Conservation (phyloP, 352 stramenopile genomes). For the Proteromonas lacertae region DNA sequence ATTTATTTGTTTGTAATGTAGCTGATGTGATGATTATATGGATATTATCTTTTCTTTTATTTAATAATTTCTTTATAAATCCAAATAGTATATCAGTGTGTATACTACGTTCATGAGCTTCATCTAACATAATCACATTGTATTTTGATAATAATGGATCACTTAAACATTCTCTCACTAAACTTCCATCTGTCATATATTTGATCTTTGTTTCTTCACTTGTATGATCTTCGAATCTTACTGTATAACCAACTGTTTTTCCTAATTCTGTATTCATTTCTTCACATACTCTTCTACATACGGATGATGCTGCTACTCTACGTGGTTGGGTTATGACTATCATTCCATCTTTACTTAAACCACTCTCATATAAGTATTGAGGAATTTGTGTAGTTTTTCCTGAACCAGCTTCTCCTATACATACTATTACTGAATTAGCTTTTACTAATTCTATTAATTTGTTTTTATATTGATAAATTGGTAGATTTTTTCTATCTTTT, state of each 20-base stretch:
- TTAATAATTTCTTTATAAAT: slow-evolving; percentile 19
- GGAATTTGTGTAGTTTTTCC: slow-evolving; percentile 67
- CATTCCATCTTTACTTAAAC: slow-evolving; percentile 11
- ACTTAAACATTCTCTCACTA: slow-evolving; percentile 25
- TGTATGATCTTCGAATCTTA: slow-evolving; percentile 51
- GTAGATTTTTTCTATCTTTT: not conserved
- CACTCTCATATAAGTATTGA: slow-evolving; percentile 48
- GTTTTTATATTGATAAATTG: not conserved
- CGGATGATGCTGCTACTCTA: slow-evolving; percentile 53
- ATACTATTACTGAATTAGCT: not conserved
- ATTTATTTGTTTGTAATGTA: slow-evolving; percentile 41
- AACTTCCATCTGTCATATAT: slow-evolving; percentile 48
- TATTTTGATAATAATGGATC: slow-evolving; percentile 36
- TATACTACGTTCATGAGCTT: slow-evolving; percentile 69
- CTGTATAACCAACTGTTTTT: slow-evolving; percentile 49
- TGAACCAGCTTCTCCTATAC: not conserved
- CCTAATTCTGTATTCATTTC: slow-evolving; percentile 30
- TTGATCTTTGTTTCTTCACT: slow-evolving; percentile 39
- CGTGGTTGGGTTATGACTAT: slow-evolving; percentile 67
- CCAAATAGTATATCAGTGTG: slow-evolving; percentile 63
- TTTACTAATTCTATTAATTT: not conserved
- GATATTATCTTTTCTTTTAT: slow-evolving; percentile 4
- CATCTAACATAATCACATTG: slow-evolving; percentile 57
- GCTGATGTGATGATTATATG: slow-evolving; percentile 41
- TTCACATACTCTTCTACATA: slow-evolving; percentile 51